These are phyloP conservation scores for Cronartium quercuum DNA, from an alignment of 1,284 basidiomycete genomes.

Conservation along the genomic window DNA sequence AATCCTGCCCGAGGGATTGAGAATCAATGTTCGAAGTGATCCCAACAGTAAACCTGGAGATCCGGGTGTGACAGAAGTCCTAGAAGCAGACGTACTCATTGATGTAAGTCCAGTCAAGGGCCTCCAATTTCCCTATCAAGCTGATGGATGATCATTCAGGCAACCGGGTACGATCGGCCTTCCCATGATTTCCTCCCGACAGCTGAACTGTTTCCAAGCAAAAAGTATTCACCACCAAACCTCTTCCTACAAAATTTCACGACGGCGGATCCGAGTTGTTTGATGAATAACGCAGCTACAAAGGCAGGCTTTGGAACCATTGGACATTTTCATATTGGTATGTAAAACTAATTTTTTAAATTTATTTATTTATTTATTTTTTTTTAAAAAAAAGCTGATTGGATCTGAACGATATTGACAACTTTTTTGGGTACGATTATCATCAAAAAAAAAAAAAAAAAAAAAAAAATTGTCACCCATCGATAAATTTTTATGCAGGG, in stretches of 20 bases:
- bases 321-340: not conserved
- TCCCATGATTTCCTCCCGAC: not conserved
- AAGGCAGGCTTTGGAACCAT: not conserved
- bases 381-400: too few species aligned
- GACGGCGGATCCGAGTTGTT: not conserved
- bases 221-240: not conserved
- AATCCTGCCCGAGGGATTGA: not conserved
- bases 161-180: not conserved
- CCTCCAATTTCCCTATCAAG: not conserved
- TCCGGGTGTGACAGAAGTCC: not conserved
- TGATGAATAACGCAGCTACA: not conserved
- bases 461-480: not conserved
- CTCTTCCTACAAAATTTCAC: not conserved
- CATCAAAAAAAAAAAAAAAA: too few species aligned
- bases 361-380: not conserved
- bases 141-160: not conserved
- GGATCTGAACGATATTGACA: too few species aligned
- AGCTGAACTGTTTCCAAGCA: not conserved
- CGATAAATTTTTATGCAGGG: not conserved
- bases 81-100: conserved; percentile 1
- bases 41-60: too few species aligned
- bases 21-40: not conserved
- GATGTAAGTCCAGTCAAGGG: not conserved
- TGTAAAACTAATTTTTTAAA: not conserved
- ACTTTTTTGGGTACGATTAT: not conserved